Percentiles rank a stretch among this genome's conserved stretches.
Evolutionary conservation across 225 moss, liverwort and hornwort genomes (phyloP).

Genomic region (Neckera pumila): DNA sequence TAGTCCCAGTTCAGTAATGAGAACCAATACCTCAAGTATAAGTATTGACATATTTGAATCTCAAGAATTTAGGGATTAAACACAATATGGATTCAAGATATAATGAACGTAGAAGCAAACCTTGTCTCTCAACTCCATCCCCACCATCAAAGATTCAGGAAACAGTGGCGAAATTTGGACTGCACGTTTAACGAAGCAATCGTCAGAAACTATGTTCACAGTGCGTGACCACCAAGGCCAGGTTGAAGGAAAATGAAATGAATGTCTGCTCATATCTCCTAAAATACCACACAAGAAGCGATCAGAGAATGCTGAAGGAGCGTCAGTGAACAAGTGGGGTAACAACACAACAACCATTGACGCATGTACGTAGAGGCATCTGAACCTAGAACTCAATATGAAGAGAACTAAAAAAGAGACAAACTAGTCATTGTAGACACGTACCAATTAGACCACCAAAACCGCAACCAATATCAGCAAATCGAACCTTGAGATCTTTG

Average conservation of each 20-base stretch:
- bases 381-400: not conserved
- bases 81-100: not conserved
- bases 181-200: slow-evolving; percentile 11
- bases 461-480: slow-evolving; percentile 95
- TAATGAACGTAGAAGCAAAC: slow-evolving; percentile 10
- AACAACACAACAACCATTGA: not conserved
- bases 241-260: not conserved
- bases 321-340: not conserved
- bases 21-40: not conserved
- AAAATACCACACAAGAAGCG: not conserved
- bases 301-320: not conserved
- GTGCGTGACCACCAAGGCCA: not conserved
- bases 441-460: slow-evolving; percentile 93
- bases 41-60: not conserved
- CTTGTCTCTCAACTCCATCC: slow-evolving; percentile 98
- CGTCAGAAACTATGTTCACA: not conserved
- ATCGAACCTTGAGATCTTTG: slow-evolving; percentile 60
- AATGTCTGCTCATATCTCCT: not conserved
- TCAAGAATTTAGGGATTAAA: not conserved
- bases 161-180: slow-evolving; percentile 69
- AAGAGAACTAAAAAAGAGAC: not conserved
- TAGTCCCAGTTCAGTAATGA: not conserved
- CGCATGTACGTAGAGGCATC: not conserved
- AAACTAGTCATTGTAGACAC: not conserved
- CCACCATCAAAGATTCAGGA: slow-evolving; percentile 77